Conservation (phyloP, 2,329 filamentous ascomycete species). For the Epichloe scottii region DNA sequence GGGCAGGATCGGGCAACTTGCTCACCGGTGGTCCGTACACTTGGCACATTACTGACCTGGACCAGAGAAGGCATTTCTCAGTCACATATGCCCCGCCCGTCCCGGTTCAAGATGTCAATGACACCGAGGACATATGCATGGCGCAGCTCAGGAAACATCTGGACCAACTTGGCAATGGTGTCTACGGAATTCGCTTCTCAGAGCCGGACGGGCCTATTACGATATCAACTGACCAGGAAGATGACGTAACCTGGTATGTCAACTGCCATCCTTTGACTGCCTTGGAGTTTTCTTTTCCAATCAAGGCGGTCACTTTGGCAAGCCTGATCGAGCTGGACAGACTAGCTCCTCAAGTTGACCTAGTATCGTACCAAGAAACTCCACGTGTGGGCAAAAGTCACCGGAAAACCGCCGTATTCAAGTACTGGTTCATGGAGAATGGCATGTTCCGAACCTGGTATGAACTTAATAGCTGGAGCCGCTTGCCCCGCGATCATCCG, state of each 20-base stretch:
- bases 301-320: slow-evolving; percentile 7
- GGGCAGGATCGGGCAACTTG: background rate
- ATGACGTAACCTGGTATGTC: slow-evolving; percentile 16
- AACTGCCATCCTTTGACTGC: slow-evolving; percentile 13
- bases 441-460: slow-evolving; percentile 15
- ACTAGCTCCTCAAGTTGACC: slow-evolving; percentile 15
- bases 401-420: slow-evolving; percentile 17
- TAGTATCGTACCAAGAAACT: slow-evolving; percentile 9
- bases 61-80: slow-evolving; percentile 14
- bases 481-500: slow-evolving; percentile 21
- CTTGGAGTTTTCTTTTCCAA: slow-evolving; percentile 8
- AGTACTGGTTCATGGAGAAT: slow-evolving; percentile 21
- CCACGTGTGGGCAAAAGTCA: slow-evolving; percentile 1
- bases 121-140: slow-evolving; percentile 9
- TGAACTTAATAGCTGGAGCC: slow-evolving; percentile 23
- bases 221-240: slow-evolving; percentile 12
- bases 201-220: slow-evolving; percentile 7
- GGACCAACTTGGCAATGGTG: slow-evolving; percentile 8
- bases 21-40: slow-evolving; percentile 11
- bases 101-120: slow-evolving; percentile 12
- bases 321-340: slow-evolving; percentile 18
- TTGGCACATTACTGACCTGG: slow-evolving; percentile 13
- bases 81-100: slow-evolving; percentile 8
- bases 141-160: slow-evolving; percentile 12
- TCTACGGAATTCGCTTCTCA: slow-evolving; percentile 13